phyloP scores from a whole-genome alignment of 2,329 filamentous ascomycete genomes.

The Knoxdaviesia capensis region DNA sequence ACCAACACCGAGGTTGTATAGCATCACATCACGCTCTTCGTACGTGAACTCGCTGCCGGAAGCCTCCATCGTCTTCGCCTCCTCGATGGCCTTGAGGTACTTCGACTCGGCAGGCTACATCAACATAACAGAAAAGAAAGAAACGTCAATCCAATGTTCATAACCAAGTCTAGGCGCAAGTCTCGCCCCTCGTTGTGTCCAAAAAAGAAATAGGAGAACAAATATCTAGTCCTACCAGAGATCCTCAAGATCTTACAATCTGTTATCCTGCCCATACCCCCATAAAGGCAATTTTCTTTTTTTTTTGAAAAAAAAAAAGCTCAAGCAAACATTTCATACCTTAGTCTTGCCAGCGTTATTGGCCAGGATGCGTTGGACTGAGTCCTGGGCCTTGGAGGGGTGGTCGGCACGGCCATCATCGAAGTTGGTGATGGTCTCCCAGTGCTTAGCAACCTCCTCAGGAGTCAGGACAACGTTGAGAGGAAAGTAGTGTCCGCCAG shows the following conservation, averaged over 20 bases:
- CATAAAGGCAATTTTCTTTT: conserved; percentile 3
- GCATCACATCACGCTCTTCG: conserved; percentile 69
- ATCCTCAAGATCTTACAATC: conserved; percentile 4
- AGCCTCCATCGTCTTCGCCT: conserved; percentile 51
- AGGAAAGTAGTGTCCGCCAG: conserved; percentile 78
- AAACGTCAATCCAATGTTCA: conserved; percentile 2
- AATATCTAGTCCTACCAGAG: conserved; percentile 1
- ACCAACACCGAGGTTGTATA: conserved; percentile 90
- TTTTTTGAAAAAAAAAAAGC: conserved; percentile 9
- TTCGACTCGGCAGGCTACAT: conserved; percentile 16
- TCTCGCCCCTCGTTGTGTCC: conserved; percentile 1
- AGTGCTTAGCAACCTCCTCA: conserved; percentile 60
- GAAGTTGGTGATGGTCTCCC: conserved; percentile 67
- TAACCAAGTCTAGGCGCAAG: neutral
- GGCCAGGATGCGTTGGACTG: conserved; percentile 53
- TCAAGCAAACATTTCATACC: conserved; percentile 25
- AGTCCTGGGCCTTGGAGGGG: conserved; percentile 59
- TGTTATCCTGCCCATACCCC: conserved; percentile 1
- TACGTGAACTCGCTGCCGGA: conserved; percentile 60
- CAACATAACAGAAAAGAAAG: conserved; percentile 8
- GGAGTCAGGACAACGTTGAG: conserved; percentile 66
- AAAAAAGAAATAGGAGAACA: neutral
- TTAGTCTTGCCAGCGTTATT: conserved; percentile 56
- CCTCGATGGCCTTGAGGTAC: conserved; percentile 55
- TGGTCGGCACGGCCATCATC: conserved; percentile 75